These are phyloP conservation scores for Acanthochlamys bracteata DNA, from an alignment of 106 monocot genomes.

Conservation along the genomic window DNA sequence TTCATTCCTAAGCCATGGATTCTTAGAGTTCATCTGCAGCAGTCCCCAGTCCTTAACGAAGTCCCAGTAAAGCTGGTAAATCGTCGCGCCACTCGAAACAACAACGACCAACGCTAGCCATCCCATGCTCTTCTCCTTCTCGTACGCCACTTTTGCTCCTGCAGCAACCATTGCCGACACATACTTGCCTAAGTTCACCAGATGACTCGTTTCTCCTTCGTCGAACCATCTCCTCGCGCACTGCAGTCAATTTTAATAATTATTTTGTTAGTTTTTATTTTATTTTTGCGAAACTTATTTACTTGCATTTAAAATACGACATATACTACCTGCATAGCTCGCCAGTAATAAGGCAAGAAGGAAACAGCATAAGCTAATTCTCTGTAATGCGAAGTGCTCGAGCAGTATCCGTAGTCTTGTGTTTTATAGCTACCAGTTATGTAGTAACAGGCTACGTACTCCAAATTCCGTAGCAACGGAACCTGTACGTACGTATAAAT, in stretches of 20 bases:
- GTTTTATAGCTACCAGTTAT: conserved; percentile 91
- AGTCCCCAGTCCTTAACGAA: conserved; percentile 98
- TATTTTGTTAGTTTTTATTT: too few relatives aligned
- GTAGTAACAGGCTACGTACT: conserved; percentile 93
- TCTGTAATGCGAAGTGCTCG: conserved; percentile 43
- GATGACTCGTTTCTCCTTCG: conserved; percentile 61
- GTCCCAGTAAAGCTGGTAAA: conserved; percentile 97
- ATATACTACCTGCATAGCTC: conserved; percentile 99
- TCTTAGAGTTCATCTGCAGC: conserved; percentile 71
- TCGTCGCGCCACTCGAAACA: conserved; percentile 72
- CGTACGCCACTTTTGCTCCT: conserved; percentile 76
- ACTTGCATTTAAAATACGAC: too few relatives aligned
- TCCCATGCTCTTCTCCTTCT: conserved; percentile 66
- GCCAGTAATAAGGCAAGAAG: conserved; percentile 97
- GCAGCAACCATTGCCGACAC: conserved; percentile 82
- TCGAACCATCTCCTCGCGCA: conserved; percentile 83
- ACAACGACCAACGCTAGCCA: conserved; percentile 57
- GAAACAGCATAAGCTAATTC: conserved; percentile 92
- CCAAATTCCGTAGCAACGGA: conserved; percentile 81
- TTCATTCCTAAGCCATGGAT: conserved; percentile 92
- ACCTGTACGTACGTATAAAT: conserved; percentile 37
- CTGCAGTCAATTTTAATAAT: conserved; percentile 12
- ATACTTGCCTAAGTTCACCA: conserved; percentile 71
- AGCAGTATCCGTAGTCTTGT: conserved; percentile 86
- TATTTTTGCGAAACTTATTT: too few relatives aligned